These are phyloP conservation scores for Beauveria australis DNA, from an alignment of 2,329 filamentous ascomycete species.

Conservation along the genomic window DNA sequence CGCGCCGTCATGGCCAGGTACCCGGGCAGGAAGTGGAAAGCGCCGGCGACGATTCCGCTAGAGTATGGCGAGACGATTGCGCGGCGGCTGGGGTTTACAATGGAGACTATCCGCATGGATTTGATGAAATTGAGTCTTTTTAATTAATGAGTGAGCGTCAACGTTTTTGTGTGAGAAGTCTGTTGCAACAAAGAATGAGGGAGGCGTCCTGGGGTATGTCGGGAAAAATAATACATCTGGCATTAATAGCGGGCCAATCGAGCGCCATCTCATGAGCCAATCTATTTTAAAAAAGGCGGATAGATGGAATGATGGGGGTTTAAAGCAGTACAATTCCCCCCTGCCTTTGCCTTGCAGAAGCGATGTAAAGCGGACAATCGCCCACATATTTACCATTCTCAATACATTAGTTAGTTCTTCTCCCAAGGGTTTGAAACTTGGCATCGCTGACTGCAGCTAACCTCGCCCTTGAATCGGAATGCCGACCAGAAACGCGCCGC, in stretches of 20 bases:
- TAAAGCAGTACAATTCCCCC: no score
- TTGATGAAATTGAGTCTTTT: slow-evolving; percentile 11
- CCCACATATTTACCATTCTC: no score
- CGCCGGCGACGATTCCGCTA: slow-evolving; percentile 8
- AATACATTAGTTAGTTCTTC: no score
- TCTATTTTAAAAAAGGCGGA: neutral
- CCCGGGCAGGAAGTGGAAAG: slow-evolving; percentile 14
- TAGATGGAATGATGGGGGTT: no score
- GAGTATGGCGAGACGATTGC: slow-evolving; percentile 13
- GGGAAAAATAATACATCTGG: no score
- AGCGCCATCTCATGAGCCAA: neutral
- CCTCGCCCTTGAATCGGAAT: neutral
- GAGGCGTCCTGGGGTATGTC: neutral
- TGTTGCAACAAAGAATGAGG: neutral
- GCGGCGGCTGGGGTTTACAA: slow-evolving; percentile 7
- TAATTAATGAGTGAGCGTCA: no score
- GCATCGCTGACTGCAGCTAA: no score
- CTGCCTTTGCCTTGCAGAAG: no score
- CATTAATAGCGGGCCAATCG: neutral
- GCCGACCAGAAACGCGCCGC: neutral
- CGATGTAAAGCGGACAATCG: no score
- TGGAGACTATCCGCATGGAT: neutral
- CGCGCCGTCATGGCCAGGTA: slow-evolving; percentile 15
- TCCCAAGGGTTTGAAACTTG: no score
- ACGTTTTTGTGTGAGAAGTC: neutral